A percentile compares a stretch with the other conserved stretches of the same genome.
Evolutionary conservation across 2,329 filamentous ascomycete species (phyloP).

Genomic region (Thermoascus crustaceus): DNA sequence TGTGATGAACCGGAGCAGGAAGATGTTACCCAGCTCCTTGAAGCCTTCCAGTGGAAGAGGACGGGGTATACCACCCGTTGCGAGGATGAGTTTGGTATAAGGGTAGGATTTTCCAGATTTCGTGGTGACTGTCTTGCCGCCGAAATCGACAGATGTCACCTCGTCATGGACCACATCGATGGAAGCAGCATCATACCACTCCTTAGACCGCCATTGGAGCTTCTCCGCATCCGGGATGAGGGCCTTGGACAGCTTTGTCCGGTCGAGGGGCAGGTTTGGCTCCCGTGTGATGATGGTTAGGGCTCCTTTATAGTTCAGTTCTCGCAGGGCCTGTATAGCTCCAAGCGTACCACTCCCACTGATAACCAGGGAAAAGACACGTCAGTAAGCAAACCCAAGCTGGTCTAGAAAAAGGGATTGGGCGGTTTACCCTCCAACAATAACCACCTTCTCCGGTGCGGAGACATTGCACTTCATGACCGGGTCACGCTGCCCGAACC

Average conservation of each 20-base stretch:
- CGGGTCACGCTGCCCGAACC: slow-evolving; percentile 63
- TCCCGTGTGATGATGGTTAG: slow-evolving; percentile 81
- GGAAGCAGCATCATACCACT: slow-evolving; percentile 62
- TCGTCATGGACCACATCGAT: slow-evolving; percentile 51
- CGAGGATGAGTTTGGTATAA: slow-evolving; percentile 85
- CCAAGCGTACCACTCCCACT: slow-evolving; percentile 78
- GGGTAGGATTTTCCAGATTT: slow-evolving; percentile 60
- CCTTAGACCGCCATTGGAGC: slow-evolving; percentile 64
- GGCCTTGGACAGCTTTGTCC: slow-evolving; percentile 92
- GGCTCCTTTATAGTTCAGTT: slow-evolving; percentile 67
- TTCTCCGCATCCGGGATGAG: slow-evolving; percentile 74
- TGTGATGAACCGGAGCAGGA: slow-evolving; percentile 68
- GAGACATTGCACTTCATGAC: slow-evolving; percentile 61
- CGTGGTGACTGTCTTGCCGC: slow-evolving; percentile 63
- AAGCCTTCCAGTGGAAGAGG: slow-evolving; percentile 74
- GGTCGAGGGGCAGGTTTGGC: slow-evolving; percentile 79
- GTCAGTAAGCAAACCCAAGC: background rate
- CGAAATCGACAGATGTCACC: slow-evolving; percentile 70
- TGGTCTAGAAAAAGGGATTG: background rate
- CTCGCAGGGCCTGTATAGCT: slow-evolving; percentile 71
- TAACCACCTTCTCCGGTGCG: slow-evolving; percentile 54
- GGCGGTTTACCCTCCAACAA: slow-evolving; percentile 62
- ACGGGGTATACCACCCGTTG: slow-evolving; percentile 73
- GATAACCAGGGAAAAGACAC: slow-evolving; percentile 5
- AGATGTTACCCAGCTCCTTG: slow-evolving; percentile 79